Percentiles rank a stretch among this genome's conserved stretches.
These are phyloP conservation scores for Leishmania tarentolae DNA, from an alignment of 208 protist species.

Conservation along the genomic window DNA sequence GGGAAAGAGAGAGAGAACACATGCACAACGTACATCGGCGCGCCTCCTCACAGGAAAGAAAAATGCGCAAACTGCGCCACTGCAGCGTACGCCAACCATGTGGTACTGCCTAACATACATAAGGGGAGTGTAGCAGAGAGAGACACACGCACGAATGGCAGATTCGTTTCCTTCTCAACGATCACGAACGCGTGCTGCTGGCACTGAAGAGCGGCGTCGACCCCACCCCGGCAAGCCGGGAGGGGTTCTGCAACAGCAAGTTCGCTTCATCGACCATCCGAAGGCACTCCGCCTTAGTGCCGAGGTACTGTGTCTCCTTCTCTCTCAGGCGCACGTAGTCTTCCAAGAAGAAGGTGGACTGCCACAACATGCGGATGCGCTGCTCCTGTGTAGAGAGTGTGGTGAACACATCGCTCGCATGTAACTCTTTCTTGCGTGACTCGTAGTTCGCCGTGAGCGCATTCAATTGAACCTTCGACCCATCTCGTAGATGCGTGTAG, in stretches of 20 bases:
- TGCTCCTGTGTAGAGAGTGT: conserved; percentile 79
- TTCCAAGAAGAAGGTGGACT: conserved; percentile 85
- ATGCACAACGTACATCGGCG: no score
- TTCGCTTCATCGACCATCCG: conserved; percentile 88
- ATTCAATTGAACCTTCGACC: conserved; percentile 74
- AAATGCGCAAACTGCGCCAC: background rate
- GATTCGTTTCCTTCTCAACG: background rate
- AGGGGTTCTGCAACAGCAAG: conserved; percentile 69
- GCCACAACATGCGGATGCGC: conserved; percentile 84
- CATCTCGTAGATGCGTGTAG: conserved; percentile 71
- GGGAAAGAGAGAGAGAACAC: background rate
- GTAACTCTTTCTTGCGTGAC: conserved; percentile 47
- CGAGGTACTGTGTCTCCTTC: conserved; percentile 87
- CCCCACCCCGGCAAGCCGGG: conserved; percentile 27
- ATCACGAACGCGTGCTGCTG: background rate
- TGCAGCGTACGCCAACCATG: background rate
- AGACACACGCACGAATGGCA: background rate
- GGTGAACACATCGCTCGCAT: conserved; percentile 55
- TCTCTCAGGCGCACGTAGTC: conserved; percentile 91
- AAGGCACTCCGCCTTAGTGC: conserved; percentile 83
- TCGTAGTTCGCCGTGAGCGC: conserved; percentile 59
- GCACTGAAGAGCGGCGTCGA: conserved; percentile 24
- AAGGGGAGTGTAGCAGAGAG: background rate
- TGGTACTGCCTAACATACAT: background rate
- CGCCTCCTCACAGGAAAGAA: background rate